Base-by-base conservation (phyloP, 2,329 filamentous ascomycete genomes). In the Phialemoniopsis sp. region DNA sequence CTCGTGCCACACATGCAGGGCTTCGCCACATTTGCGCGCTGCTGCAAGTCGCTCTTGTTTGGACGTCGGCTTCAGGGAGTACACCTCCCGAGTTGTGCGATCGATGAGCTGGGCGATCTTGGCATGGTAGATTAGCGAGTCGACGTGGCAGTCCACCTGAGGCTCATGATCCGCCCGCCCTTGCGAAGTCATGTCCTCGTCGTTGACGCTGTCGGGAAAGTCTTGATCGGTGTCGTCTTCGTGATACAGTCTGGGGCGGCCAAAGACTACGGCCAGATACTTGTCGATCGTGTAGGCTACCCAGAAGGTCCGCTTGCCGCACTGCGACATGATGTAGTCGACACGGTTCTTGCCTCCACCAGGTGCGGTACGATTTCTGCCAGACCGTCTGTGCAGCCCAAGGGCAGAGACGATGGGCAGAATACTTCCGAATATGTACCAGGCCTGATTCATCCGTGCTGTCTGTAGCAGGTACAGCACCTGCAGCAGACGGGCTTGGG, bases 201-300 rank as follows among this genome's bases (percentile, higher is more conserved):
- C 78, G 39, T 78, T 76, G 32, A 79, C 64, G 2, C 62, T 48
- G 13, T 67, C 67, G 0, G 79, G 79, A n/a, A 78, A 64, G 3
- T 72, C 68, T 41, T 82, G 78, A 38, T 83, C 78, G 35, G 81
- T 78, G 37, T 83, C 77, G 28, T 81, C 75, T 33, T 83, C 78
- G 36, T 80, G 78, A 18, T 81, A 75, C 13, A 79, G 66, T 8
- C 76, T 57, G 1, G 80, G 80, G 6, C 80, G 64, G 0, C 80
- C 80, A 21, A 82, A 71, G 14, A 81, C 74, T n/a, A 80, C 75
- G 17, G 76, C 75, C 2, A 84, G 59, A 40, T 82, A 82, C 30
- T 78, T 78, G 48, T 84, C 79, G 2, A 83, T 57, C 1, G 72
- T 75, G 48, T 83, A 84, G 0, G 75, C 71, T 4, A 71, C 72